Base-by-base conservation (phyloP, 768 basidiomycete species). In the Boletus tylopilopsis region DNA sequence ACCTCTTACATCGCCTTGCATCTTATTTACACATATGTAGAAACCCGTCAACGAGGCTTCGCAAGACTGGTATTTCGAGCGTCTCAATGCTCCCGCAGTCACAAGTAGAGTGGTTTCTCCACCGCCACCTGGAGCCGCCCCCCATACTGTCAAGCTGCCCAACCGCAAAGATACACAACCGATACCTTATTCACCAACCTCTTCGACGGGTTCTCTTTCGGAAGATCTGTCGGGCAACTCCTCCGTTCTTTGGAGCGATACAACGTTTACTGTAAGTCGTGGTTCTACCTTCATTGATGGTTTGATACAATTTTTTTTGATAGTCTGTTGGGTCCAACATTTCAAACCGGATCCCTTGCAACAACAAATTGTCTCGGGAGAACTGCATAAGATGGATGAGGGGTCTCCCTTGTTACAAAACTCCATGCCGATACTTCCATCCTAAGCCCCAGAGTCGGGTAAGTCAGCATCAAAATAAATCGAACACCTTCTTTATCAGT, bases 321-420 rank as follows among this genome's bases (percentile, higher is more conserved):
- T n/a, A 64, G 63, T 65, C 63, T 19, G 49, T 64, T 6, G 52
- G 47, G 9, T 54, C 63, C 9, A 41, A 37, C 3, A 4, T 19
- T 2, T 63, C 62, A 4, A 44, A 18, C 5, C 48, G 23, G n/a
- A 11, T 9, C 13, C 10, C 49, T 12, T 27, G 22, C 4, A 12
- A 7, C 21, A 6, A 4, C 11, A 34, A 0, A 32, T 13, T 4
- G 4, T 4, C 12, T 13, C 0, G 0, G 6, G 2, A 8, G 3
- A 10, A 47, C 1, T 64, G 63, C 23, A 16, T 6, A 10, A 49
- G n/a, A 0, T 63, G 60, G 60, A 13, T 24, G 32, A 41, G 0
- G 0, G 55, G 47, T 10, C 2, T 0, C 0, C 16, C 24, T 3
- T 63, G 63, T 9, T 1, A 0, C 18, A 2, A 0, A 0, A 0